phyloP scores from a whole-genome alignment of 2,329 filamentous ascomycete species.

The Dactylellina drechsleri region DNA sequence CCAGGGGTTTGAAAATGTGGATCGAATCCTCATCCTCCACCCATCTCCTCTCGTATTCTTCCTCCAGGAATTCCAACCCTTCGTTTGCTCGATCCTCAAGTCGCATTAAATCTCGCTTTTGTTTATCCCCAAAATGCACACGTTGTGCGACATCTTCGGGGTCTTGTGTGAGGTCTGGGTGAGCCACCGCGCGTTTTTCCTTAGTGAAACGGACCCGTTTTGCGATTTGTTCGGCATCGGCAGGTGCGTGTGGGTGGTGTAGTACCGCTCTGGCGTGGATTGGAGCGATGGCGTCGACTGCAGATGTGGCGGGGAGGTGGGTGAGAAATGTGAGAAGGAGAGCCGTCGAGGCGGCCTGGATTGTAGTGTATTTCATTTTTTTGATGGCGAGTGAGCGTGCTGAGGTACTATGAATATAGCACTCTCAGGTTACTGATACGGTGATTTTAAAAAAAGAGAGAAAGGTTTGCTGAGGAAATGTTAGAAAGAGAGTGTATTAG shows the following conservation, averaged over 20 bases:
- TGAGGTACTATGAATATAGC: neutral
- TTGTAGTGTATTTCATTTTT: conserved; percentile 32
- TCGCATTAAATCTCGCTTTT: neutral
- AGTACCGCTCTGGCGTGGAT: conserved; percentile 6
- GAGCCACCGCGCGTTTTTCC: conserved; percentile 29
- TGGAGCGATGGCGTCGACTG: conserved; percentile 6
- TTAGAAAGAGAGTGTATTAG: neutral
- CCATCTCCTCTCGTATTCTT: neutral
- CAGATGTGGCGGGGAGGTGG: conserved; percentile 25
- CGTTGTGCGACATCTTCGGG: conserved; percentile 27
- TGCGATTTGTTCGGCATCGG: conserved; percentile 19
- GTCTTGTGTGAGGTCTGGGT: conserved; percentile 15
- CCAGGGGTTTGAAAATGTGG: conserved; percentile 26
- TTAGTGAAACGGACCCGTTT: conserved; percentile 25
- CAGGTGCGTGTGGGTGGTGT: no score
- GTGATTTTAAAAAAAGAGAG: neutral
- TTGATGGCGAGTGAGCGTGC: neutral
- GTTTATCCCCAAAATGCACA: conserved; percentile 3
- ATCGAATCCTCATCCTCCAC: neutral
- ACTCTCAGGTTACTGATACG: neutral
- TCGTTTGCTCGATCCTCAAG: neutral
- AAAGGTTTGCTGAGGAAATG: neutral
- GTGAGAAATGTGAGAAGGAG: conserved; percentile 19
- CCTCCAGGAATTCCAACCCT: neutral
- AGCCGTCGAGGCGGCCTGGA: conserved; percentile 26